Conservation (phyloP, 139 green algal genomes). For the Trebouxia sp. region DNA sequence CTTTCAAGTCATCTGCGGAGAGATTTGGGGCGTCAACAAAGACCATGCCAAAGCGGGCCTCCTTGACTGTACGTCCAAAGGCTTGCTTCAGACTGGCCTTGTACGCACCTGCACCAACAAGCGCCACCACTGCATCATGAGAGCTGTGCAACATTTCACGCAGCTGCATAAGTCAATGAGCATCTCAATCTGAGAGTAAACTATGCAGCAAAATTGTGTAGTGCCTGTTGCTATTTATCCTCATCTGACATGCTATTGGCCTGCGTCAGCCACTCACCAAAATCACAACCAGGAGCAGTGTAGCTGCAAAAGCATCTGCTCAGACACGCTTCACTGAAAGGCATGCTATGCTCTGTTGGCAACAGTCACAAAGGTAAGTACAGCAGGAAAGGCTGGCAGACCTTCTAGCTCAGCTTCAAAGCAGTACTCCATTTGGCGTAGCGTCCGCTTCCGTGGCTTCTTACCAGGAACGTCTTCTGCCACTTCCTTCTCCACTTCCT, state of each 20-base stretch:
- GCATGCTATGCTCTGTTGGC: not conserved
- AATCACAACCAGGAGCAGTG: too few relatives aligned
- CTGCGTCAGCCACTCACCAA: too few relatives aligned
- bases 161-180: too few relatives aligned
- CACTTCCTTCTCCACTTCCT: constrained; percentile 73
- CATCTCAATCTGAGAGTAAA: too few relatives aligned
- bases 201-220: too few relatives aligned
- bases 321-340: too few relatives aligned
- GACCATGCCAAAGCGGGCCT: constrained; percentile 69
- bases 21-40: constrained; percentile 71
- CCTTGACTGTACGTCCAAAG: constrained; percentile 62
- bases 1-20: constrained; percentile 48
- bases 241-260: too few relatives aligned
- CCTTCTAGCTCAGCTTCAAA: constrained; percentile 76
- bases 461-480: constrained; percentile 44
- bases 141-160: too few relatives aligned
- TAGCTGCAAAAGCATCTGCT: too few relatives aligned
- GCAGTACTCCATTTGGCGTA: constrained; percentile 66
- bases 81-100: constrained; percentile 62
- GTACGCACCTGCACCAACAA: constrained; percentile 58
- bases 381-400: constrained; percentile 15
- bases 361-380: not conserved
- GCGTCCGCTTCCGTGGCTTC: constrained; percentile 37
- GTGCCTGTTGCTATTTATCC: too few relatives aligned
- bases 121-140: not conserved